Evolutionary conservation across 2,329 filamentous ascomycete genomes (phyloP).

Genomic region (Fusarium foetens): DNA sequence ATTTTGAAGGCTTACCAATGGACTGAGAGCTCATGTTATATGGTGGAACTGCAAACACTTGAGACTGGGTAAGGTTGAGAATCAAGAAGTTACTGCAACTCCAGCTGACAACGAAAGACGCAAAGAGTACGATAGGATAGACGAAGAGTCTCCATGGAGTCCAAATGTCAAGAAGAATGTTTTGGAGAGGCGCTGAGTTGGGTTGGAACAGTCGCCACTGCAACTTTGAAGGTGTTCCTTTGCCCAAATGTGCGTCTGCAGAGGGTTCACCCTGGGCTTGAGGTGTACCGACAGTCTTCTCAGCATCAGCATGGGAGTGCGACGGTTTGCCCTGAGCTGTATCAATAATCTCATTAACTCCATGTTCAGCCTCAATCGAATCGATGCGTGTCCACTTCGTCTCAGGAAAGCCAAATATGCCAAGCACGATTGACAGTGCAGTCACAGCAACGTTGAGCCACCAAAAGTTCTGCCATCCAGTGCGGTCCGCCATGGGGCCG

Average conservation of each 20-base stretch:
- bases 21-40: constrained; percentile 5
- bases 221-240: neutral
- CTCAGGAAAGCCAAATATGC: constrained; percentile 1
- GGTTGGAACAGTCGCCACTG: neutral
- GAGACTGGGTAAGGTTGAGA: constrained; percentile 4
- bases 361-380: neutral
- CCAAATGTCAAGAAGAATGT: neutral
- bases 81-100: constrained; percentile 16
- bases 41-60: constrained; percentile 3
- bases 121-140: constrained; percentile 3
- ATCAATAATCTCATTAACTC: neutral
- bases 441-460: constrained; percentile 3
- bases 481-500: neutral
- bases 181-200: neutral
- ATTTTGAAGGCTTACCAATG: neutral
- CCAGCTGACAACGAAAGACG: constrained; percentile 10
- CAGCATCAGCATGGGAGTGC: neutral
- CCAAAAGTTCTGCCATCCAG: constrained; percentile 10
- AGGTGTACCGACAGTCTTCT: neutral
- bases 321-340: neutral
- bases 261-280: neutral
- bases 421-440: neutral
- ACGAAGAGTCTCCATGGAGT: neutral
- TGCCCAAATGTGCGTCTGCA: neutral
- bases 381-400: neutral